phyloP scores from a whole-genome alignment of 768 basidiomycete genomes.

The Panaeolus cyanescens region DNA sequence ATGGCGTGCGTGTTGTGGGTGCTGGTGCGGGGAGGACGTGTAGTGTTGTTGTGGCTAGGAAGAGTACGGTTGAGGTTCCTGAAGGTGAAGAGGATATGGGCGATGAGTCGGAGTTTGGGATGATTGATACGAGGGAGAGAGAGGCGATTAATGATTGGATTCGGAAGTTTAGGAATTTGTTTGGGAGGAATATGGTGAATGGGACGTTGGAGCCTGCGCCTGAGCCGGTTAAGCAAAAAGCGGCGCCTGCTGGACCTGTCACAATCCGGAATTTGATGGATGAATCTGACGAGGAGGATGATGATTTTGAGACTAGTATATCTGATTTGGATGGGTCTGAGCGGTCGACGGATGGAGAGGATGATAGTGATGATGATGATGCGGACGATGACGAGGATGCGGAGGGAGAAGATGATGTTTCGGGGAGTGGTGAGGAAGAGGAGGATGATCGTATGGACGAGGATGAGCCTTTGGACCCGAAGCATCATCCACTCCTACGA shows the following conservation, averaged over 20 bases:
- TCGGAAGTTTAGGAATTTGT: constrained; percentile 52
- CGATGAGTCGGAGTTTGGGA: constrained; percentile 66
- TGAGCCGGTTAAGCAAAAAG: constrained; percentile 13
- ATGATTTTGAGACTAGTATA: constrained; percentile 36
- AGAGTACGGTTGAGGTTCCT: constrained; percentile 20
- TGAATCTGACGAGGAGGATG: constrained; percentile 49
- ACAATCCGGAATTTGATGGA: constrained; percentile 35
- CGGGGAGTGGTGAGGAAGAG: constrained; percentile 29
- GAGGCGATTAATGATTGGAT: constrained; percentile 70
- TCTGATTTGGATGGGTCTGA: constrained; percentile 40
- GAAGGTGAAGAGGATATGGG: constrained; percentile 43
- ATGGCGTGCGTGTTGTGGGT: constrained; percentile 57
- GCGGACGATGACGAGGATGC: constrained; percentile 33
- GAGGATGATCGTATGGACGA: constrained; percentile 37
- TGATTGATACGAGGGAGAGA: constrained; percentile 73
- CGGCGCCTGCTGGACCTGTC: constrained; percentile 23
- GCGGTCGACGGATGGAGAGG: constrained; percentile 28
- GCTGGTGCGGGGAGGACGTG: constrained; percentile 60
- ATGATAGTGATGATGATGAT: constrained; percentile 30
- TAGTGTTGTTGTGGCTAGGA: constrained; percentile 55
- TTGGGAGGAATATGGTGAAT: constrained; percentile 42
- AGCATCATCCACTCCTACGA: constrained; percentile 61
- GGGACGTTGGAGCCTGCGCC: not conserved
- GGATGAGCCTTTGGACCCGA: constrained; percentile 50
- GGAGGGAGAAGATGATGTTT: constrained; percentile 31